These are phyloP conservation scores for Sporobolomyces phaffii DNA, from an alignment of 768 basidiomycete genomes.

Conservation along the genomic window DNA sequence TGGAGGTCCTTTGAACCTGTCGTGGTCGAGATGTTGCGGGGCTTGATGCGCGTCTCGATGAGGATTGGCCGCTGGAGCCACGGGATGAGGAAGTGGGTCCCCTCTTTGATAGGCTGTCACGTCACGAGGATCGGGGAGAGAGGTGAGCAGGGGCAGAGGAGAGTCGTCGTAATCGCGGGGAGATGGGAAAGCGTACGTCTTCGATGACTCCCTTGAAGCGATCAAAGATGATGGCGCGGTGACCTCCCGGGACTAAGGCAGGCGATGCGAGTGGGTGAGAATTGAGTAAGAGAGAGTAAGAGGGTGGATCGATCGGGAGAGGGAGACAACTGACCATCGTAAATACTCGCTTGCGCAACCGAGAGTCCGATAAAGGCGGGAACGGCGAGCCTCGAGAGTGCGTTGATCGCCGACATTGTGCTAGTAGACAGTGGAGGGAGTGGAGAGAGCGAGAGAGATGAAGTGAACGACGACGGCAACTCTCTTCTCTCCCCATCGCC, in stretches of 20 bases:
- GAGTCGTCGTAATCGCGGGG: too few species aligned
- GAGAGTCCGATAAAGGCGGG: constrained; percentile 58
- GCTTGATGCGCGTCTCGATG: constrained; percentile 96
- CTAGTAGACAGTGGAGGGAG: background rate
- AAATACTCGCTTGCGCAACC: constrained; percentile 53
- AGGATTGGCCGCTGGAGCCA: constrained; percentile 90
- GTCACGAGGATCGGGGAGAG: background rate
- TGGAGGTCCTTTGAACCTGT: constrained; percentile 96
- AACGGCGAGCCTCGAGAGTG: constrained; percentile 50
- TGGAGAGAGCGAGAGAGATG: background rate
- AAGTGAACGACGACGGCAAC: background rate
- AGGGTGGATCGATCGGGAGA: background rate
- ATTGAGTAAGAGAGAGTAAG: too few species aligned
- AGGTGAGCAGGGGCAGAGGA: too few species aligned
- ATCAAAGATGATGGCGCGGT: constrained; percentile 79
- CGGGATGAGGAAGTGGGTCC: constrained; percentile 91
- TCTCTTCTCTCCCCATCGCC: background rate
- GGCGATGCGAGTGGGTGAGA: background rate
- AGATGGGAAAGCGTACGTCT: constrained; percentile 15
- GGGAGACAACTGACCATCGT: constrained; percentile 47
- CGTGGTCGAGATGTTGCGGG: constrained; percentile 94
- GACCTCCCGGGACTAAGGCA: constrained; percentile 36
- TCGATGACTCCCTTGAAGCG: constrained; percentile 56
- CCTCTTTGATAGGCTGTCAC: constrained; percentile 73
- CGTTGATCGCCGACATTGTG: constrained; percentile 28